Conservation (phyloP, 1,139 yeast genomes). For the Protomyces inouyei region DNA sequence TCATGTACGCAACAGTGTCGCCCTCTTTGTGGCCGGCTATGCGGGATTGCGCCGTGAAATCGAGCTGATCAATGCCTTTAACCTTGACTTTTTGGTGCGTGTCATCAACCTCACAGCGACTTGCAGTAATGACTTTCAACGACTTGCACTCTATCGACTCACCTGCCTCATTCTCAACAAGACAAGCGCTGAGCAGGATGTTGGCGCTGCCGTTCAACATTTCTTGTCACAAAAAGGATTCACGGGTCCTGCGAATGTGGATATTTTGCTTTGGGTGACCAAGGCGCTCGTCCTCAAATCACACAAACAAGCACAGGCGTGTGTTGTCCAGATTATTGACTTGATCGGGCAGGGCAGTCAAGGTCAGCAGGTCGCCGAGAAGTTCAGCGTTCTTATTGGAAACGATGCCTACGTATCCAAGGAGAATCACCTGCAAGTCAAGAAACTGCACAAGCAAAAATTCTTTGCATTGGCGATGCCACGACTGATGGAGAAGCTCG, state of each 20-base stretch:
- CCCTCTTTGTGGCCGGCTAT: constrained; percentile 29
- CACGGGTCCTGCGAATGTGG: constrained; percentile 37
- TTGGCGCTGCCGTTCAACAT: not conserved
- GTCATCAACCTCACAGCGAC: not conserved
- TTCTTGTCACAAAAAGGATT: not conserved
- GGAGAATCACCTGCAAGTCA: constrained; percentile 55
- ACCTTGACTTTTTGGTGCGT: not conserved
- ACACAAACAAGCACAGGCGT: constrained; percentile 48
- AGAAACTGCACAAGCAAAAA: constrained; percentile 71
- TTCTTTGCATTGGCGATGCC: constrained; percentile 52
- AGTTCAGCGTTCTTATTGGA: constrained; percentile 59
- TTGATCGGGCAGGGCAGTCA: constrained; percentile 40
- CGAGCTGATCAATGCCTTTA: not conserved
- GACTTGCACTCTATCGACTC: constrained; percentile 57
- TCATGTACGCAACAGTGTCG: not conserved
- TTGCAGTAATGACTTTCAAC: constrained; percentile 38
- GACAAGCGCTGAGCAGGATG: constrained; percentile 42
- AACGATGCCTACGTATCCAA: constrained; percentile 60
- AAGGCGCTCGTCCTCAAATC: constrained; percentile 64
- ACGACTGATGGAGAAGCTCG: constrained; percentile 37
- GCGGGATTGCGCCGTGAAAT: constrained; percentile 30
- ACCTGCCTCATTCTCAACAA: constrained; percentile 52
- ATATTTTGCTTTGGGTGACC: constrained; percentile 60
- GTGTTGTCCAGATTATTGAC: constrained; percentile 42
- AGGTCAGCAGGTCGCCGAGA: constrained; percentile 47